Percentiles rank a stretch among this genome's conserved stretches.
These are phyloP conservation scores for Stachybotrys echinatus DNA, from an alignment of 2,329 filamentous ascomycete genomes.

Conservation along the genomic window DNA sequence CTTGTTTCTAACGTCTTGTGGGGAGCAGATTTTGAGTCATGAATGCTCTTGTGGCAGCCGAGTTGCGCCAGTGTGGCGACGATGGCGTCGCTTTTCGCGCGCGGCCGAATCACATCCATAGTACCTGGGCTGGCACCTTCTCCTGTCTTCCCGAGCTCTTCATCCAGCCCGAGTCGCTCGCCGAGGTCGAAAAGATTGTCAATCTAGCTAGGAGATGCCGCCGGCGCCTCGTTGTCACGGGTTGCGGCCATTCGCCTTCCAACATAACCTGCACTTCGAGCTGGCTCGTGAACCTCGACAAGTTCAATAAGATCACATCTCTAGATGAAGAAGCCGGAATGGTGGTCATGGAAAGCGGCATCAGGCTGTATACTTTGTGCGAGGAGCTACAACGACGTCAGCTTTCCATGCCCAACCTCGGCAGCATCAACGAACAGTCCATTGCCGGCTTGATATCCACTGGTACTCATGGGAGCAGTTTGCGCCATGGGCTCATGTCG, in stretches of 20 bases:
- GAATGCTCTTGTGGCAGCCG: constrained; percentile 28
- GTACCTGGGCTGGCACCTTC: constrained; percentile 94
- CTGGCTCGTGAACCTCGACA: constrained; percentile 92
- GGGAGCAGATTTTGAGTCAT: constrained; percentile 14
- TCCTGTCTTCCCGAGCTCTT: constrained; percentile 86
- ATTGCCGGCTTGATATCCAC: constrained; percentile 90
- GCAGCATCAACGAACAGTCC: constrained; percentile 92
- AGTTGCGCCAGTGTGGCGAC: constrained; percentile 21
- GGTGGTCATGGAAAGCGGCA: constrained; percentile 81
- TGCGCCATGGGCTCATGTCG: constrained; percentile 78
- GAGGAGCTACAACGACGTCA: constrained; percentile 67
- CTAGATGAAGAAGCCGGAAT: constrained; percentile 61
- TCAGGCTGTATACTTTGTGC: constrained; percentile 71
- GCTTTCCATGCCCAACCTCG: constrained; percentile 84
- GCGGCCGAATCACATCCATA: constrained; percentile 66
- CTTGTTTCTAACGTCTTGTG: not conserved
- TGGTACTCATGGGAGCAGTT: constrained; percentile 85
- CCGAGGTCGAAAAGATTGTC: constrained; percentile 79
- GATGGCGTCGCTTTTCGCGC: constrained; percentile 69
- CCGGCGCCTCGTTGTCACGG: constrained; percentile 78
- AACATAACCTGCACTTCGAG: constrained; percentile 88
- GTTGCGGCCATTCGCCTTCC: constrained; percentile 87
- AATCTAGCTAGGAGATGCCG: constrained; percentile 75
- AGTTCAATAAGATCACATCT: constrained; percentile 66
- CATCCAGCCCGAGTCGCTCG: constrained; percentile 72